Evolutionary conservation across 2,329 filamentous ascomycete species (phyloP).

Genomic region (Diaporthe sp.): DNA sequence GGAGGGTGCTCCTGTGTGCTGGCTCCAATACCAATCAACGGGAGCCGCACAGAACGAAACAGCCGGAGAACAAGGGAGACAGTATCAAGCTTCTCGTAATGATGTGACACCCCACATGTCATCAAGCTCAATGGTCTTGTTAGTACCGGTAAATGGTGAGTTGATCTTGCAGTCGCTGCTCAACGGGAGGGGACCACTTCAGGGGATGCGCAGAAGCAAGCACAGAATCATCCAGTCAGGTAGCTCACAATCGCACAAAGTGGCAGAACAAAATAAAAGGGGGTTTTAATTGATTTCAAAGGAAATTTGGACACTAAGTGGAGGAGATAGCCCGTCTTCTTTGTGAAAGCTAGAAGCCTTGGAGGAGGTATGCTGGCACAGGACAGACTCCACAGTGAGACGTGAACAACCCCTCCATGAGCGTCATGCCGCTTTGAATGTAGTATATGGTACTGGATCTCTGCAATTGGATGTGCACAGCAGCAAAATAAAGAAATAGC

Average conservation of each 20-base stretch:
- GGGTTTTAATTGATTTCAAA: not conserved
- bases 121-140: too few relatives aligned
- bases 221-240: not conserved
- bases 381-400: not conserved
- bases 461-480: not conserved
- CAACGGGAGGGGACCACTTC: not conserved
- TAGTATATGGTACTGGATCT: too few relatives aligned
- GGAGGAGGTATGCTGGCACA: too few relatives aligned
- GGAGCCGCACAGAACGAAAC: too few relatives aligned
- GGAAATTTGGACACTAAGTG: too few relatives aligned
- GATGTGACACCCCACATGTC: too few relatives aligned
- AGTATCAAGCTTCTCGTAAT: not conserved
- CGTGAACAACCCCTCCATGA: not conserved
- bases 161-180: too few relatives aligned
- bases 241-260: not conserved
- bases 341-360: not conserved
- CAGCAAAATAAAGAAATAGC: not conserved
- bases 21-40: not conserved
- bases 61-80: not conserved
- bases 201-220: not conserved
- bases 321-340: not conserved
- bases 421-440: not conserved
- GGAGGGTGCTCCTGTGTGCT: not conserved
- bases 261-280: not conserved
- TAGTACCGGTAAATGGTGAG: too few relatives aligned